These are phyloP conservation scores for Phytopythium sindhum DNA, from an alignment of 352 stramenopile genomes.

Conservation along the genomic window DNA sequence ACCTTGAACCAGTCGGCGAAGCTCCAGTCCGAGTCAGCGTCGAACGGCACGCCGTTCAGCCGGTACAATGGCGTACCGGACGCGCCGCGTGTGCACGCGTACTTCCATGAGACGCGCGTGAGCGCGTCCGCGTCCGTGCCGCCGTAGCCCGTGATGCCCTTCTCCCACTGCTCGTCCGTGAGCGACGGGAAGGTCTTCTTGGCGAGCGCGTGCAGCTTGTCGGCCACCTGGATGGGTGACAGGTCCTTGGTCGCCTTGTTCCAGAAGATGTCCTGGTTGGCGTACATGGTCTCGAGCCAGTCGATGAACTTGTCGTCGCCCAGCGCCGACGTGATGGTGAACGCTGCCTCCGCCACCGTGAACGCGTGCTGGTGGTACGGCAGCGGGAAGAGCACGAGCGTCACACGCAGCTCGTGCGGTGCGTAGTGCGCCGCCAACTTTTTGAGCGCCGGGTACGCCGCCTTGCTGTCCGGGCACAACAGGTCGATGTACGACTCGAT, in stretches of 20 bases:
- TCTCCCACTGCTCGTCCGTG: constrained; percentile 59
- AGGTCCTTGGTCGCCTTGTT: constrained; percentile 83
- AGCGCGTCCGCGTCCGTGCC: constrained; percentile 63
- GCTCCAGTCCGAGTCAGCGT: constrained; percentile 62
- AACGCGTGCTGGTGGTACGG: constrained; percentile 81
- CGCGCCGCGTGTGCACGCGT: constrained; percentile 69
- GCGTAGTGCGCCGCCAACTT: constrained; percentile 54
- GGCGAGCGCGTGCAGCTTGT: constrained; percentile 54
- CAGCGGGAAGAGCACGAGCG: constrained; percentile 73
- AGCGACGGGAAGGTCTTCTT: constrained; percentile 65
- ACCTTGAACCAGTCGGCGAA: constrained; percentile 61
- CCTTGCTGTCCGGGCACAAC: constrained; percentile 74
- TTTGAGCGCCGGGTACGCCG: constrained; percentile 64
- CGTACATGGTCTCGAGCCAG: constrained; percentile 80
- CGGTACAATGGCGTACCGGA: constrained; percentile 77
- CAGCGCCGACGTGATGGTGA: constrained; percentile 59
- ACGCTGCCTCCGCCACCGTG: constrained; percentile 51
- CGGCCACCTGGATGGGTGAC: constrained; percentile 58
- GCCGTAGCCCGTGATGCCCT: constrained; percentile 72
- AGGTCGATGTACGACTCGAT: constrained; percentile 84
- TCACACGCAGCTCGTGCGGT: constrained; percentile 53
- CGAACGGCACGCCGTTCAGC: constrained; percentile 75
- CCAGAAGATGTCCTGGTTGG: constrained; percentile 77
- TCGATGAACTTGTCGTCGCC: constrained; percentile 51
- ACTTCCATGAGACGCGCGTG: constrained; percentile 72